Base-by-base conservation (phyloP, 169 alveolate species). In the Theileria parva region DNA sequence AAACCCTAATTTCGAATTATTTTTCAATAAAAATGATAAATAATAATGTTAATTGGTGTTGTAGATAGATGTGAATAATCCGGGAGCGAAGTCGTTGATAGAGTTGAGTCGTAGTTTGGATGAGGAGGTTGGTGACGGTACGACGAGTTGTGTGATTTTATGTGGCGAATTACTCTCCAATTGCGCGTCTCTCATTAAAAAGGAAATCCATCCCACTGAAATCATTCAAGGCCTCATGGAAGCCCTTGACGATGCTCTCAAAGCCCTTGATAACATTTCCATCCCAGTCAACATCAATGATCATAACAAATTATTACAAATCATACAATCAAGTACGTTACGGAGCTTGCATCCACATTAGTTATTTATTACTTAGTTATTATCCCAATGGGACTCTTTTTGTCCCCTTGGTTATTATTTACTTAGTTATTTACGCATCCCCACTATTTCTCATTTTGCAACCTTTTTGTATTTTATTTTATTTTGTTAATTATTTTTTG, bases 121-220 rank as follows among this genome's bases (percentile, higher is more conserved):
- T 86, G 99, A 98, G 88, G 99, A 98, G 85, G 99, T 96, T 3
- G 99, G 99, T 23, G 99, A 98, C 88, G 99, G 99, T 2, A 98
- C 97, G 17, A 98, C 99, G 30, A 94, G 98, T 30, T 99, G 98
- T 60, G 98, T 97, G 48, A 96, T 98, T 23, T 91, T 97, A 44
- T 97, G 99, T 57, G 99, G 99, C 3, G 99, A 97, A 91, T 87
- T 98, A 87, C 87, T 98, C 79, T 93, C 95, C 60, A 97, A 95
- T 25, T 97, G 99, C 30, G 98, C 95, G 92, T 96, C 97, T 11
- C 96, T 98, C 89, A 86, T 98, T 23, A 96, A 95, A 80, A 68
- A 75, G 79, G 97, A 97, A 73, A 94, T 98, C 44, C 99, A 97
- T 84, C 99, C 99, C 11, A 96, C 98, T 7, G 95, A 93, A 39